Base-by-base conservation (phyloP, 768 basidiomycete genomes). In the Leccinum broughii region DNA sequence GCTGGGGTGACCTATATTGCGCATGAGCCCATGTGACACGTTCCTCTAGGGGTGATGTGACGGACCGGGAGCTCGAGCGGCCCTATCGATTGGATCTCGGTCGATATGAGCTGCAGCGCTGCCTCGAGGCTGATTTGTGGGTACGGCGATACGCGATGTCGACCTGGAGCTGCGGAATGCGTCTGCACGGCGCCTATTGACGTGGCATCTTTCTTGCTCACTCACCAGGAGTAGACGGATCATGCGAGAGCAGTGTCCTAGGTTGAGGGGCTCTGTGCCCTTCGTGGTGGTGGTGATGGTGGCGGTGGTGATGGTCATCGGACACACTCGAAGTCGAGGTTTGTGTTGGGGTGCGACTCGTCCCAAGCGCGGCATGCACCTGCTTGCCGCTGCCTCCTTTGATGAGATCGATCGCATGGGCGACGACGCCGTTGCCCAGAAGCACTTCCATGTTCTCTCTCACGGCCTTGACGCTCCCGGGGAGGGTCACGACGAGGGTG, bases 381-480 rank as follows among this genome's bases (percentile, higher is more conserved):
- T 74, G 66, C 59, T 77, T 76, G 5, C 92, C 90, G 26, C 79
- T 79, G 0, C 89, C 89, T 8, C 92, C 92, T 59, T 78, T 78
- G 59, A 89, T 79, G 6, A 92, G 80, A 35, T 91, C 88, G 57
- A 93, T 73, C 2, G 90, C 91, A 74, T 93, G 92, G 4, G 80
- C 74, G 1, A 89, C 72, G 1, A 94, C 77, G 6, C 83, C 85
- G 6, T 72, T 78, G 14, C 75, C 71, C 6, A 95, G 76, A 30
- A 94, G 77, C 1, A 81, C 81, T 1, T 83, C 81, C 59, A 93
- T 68, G 67, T 87, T 91, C 68, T 96, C 93, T 62, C 80, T 86
- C 44, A 93, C 93, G 3, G 91, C 93, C 68, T 91, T 93, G 41
- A 88, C 83, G 66, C 90, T 92, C 3, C 93, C 93, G 0, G 93